Evolutionary conservation across 768 basidiomycete species (phyloP).

Genomic region (Hortiboletus flavorubellus): DNA sequence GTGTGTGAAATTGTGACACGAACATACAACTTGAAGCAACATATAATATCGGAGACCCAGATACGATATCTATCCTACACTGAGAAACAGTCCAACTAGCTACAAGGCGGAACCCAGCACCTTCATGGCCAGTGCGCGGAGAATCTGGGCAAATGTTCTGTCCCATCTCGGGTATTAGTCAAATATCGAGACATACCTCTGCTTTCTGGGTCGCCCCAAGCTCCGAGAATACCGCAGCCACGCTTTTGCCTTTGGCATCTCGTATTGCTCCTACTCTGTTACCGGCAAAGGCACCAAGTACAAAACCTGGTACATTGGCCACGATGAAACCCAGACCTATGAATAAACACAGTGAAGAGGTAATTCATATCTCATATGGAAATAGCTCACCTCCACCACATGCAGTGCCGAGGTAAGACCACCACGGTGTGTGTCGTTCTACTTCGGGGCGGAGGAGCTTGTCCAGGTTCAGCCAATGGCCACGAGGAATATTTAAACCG

Average conservation of each 20-base stretch:
- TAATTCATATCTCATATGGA: constrained; percentile 2
- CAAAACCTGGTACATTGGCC: constrained; percentile 81
- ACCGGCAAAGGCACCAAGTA: constrained; percentile 84
- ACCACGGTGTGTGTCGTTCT: constrained; percentile 64
- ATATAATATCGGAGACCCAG: not conserved
- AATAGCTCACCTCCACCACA: constrained; percentile 56
- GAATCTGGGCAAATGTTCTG: constrained; percentile 47
- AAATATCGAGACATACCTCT: constrained; percentile 53
- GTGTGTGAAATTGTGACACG: constrained; percentile 5
- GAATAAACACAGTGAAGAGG: constrained; percentile 34
- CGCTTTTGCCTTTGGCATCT: constrained; percentile 93
- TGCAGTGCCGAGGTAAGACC: constrained; percentile 68
- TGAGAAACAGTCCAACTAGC: not conserved
- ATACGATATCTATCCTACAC: constrained; percentile 7
- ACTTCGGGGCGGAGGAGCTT: constrained; percentile 83
- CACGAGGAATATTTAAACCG: not conserved
- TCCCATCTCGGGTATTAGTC: not conserved
- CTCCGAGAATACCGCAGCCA: constrained; percentile 81
- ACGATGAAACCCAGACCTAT: constrained; percentile 40
- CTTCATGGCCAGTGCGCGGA: constrained; percentile 79
- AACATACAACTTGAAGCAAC: not conserved
- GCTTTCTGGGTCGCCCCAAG: constrained; percentile 80
- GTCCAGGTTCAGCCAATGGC: not conserved
- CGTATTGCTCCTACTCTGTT: constrained; percentile 88
- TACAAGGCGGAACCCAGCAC: constrained; percentile 65